Evolutionary conservation across 1,139 yeast species (phyloP).

Genomic region (Sugiyamaella grinbergsii): DNA sequence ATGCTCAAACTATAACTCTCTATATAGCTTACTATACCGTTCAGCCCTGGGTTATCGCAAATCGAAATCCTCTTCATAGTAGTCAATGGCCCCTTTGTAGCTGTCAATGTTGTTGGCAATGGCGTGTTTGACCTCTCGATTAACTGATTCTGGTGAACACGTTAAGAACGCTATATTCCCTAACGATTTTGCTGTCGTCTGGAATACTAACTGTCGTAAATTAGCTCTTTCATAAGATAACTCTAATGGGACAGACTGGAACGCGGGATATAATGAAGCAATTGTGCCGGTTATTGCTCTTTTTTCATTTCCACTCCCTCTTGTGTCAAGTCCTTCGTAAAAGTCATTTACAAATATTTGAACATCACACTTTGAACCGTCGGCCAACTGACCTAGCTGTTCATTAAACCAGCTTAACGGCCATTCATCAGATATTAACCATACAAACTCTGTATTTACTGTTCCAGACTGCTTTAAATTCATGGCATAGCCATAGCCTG

Average conservation of each 20-base stretch:
- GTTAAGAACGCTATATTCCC: slow-evolving; percentile 18
- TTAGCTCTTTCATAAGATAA: slow-evolving; percentile 14
- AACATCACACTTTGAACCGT: slow-evolving; percentile 22
- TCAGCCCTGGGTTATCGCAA: not conserved
- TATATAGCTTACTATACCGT: too few relatives aligned
- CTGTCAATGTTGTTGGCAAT: slow-evolving; percentile 23
- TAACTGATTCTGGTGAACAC: slow-evolving; percentile 18
- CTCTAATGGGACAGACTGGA: slow-evolving; percentile 12
- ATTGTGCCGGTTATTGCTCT: slow-evolving; percentile 3
- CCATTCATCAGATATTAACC: slow-evolving; percentile 23
- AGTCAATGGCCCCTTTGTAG: slow-evolving; percentile 34
- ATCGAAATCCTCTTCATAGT: slow-evolving; percentile 40
- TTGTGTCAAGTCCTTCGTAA: slow-evolving; percentile 12
- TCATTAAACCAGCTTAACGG: slow-evolving; percentile 25
- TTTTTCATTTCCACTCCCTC: slow-evolving; percentile 4
- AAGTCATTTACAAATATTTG: slow-evolving; percentile 22
- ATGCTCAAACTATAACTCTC: too few relatives aligned
- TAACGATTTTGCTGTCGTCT: slow-evolving; percentile 10
- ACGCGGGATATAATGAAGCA: slow-evolving; percentile 8
- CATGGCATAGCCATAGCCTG: slow-evolving; percentile 37
- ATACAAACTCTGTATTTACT: slow-evolving; percentile 22
- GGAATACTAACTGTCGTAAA: slow-evolving; percentile 17
- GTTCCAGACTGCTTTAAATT: slow-evolving; percentile 15
- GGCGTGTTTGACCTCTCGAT: slow-evolving; percentile 48
- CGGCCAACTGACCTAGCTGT: slow-evolving; percentile 20